phyloP scores from a whole-genome alignment of 2,329 filamentous ascomycete species.

The Penicillium crustosum region DNA sequence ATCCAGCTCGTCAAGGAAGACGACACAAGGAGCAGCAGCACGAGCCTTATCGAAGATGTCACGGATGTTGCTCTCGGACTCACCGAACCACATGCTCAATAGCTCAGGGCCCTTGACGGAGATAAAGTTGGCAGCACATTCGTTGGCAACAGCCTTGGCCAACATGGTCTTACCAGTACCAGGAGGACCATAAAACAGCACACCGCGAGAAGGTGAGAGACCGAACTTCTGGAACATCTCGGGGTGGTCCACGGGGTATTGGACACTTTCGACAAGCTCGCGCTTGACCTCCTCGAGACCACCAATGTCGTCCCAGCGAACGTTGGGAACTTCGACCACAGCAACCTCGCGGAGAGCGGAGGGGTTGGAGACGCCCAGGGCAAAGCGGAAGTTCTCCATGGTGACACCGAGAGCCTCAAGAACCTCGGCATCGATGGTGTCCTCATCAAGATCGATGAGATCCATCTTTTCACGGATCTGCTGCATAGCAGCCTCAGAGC shows the following conservation, averaged over 20 bases:
- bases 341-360: slow-evolving; percentile 98
- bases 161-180: slow-evolving; percentile 99
- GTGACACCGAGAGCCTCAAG: slow-evolving; percentile 97
- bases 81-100: slow-evolving; percentile 99
- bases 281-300: slow-evolving; percentile 98
- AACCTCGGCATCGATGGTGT: slow-evolving; percentile 98
- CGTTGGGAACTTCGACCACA: slow-evolving; percentile 98
- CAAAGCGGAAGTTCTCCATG: slow-evolving; percentile 99
- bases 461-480: slow-evolving; percentile 99
- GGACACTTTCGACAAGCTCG: slow-evolving; percentile 97
- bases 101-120: slow-evolving; percentile 98
- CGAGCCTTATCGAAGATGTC: slow-evolving; percentile 99
- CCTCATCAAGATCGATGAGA: slow-evolving; percentile 96
- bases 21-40: slow-evolving; percentile 94
- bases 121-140: slow-evolving; percentile 99
- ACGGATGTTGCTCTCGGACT: slow-evolving; percentile 99
- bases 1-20: slow-evolving; percentile 98
- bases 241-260: slow-evolving; percentile 98
- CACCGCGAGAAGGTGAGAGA: slow-evolving; percentile 94
- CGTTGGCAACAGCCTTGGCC: slow-evolving; percentile 98
- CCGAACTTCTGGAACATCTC: slow-evolving; percentile 99
- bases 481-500: slow-evolving; percentile 99
- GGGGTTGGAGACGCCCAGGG: slow-evolving; percentile 96
- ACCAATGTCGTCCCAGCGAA: slow-evolving; percentile 99
- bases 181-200: slow-evolving; percentile 96